Evolutionary conservation across 345 rosid species (phyloP).

Genomic region (Fremontodendron californicum): DNA sequence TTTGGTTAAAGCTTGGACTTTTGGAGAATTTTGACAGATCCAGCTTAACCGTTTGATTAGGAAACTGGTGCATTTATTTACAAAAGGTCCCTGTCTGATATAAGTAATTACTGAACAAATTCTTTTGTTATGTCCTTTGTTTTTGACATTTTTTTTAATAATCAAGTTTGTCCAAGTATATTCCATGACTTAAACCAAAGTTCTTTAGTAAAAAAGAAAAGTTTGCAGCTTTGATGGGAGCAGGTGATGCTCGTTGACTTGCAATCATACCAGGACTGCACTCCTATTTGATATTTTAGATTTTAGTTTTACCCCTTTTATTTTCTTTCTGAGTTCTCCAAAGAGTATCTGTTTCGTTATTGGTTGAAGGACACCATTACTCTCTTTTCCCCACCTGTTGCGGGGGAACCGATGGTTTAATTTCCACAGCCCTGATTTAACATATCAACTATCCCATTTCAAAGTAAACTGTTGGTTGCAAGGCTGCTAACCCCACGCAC

Average conservation of each 20-base stretch:
- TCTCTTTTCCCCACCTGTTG: background rate
- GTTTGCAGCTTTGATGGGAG: background rate
- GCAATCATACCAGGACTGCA: background rate
- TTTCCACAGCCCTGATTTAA: background rate
- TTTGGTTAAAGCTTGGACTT: background rate
- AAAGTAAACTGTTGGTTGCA: background rate
- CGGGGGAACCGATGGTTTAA: background rate
- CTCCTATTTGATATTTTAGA: background rate
- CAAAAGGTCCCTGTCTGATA: background rate
- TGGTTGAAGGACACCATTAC: background rate
- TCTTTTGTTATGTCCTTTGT: background rate
- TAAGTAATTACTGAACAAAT: background rate
- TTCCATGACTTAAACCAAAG: constrained; percentile 1
- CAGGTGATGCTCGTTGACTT: background rate
- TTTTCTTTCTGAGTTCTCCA: background rate
- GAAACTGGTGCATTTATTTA: background rate
- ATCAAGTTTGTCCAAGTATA: background rate
- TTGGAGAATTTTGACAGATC: background rate
- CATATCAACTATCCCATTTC: background rate
- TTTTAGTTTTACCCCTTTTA: background rate
- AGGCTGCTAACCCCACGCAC: background rate
- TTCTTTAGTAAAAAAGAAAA: background rate
- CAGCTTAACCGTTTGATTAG: background rate
- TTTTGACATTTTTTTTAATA: background rate
- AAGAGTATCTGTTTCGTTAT: background rate